These are phyloP conservation scores for Aspergillus brunneoviolaceus DNA, from an alignment of 2,329 filamentous ascomycete genomes.

Conservation along the genomic window DNA sequence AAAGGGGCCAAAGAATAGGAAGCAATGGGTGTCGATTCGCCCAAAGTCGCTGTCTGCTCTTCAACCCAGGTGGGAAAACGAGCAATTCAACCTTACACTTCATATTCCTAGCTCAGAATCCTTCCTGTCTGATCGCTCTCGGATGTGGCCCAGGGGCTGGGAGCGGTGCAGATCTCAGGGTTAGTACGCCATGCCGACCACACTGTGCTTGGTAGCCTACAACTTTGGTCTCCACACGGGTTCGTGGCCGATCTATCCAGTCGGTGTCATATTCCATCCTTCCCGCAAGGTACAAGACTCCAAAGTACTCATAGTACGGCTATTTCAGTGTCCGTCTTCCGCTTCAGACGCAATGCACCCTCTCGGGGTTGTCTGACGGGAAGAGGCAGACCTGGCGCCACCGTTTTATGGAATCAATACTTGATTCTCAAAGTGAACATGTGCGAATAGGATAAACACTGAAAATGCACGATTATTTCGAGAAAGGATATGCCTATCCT, in stretches of 20 bases:
- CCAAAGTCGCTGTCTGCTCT: too few relatives aligned
- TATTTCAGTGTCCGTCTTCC: not conserved
- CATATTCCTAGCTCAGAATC: constrained; percentile 1
- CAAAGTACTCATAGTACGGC: too few relatives aligned
- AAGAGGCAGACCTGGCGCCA: not conserved
- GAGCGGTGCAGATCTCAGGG: constrained; percentile 15
- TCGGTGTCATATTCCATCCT: constrained; percentile 10
- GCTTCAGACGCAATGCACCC: not conserved
- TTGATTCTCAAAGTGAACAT: not conserved
- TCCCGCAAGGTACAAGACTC: not conserved
- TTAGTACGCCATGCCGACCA: constrained; percentile 4
- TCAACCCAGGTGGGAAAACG: too few relatives aligned
- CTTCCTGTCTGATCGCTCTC: constrained; percentile 5
- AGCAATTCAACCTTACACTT: not conserved
- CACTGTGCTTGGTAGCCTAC: constrained; percentile 2
- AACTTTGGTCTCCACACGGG: constrained; percentile 17
- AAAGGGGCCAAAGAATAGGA: constrained; percentile 1
- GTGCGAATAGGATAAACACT: not conserved
- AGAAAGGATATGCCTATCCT: not conserved
- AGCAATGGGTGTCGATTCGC: not conserved
- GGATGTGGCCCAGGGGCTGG: constrained; percentile 7
- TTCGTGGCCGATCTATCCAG: constrained; percentile 18
- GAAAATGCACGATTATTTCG: not conserved
- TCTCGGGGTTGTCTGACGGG: not conserved
- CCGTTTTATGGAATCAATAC: not conserved